Evolutionary conservation across 1,284 basidiomycete genomes (phyloP).

Genomic region (Fistulinella cinereoalba): DNA sequence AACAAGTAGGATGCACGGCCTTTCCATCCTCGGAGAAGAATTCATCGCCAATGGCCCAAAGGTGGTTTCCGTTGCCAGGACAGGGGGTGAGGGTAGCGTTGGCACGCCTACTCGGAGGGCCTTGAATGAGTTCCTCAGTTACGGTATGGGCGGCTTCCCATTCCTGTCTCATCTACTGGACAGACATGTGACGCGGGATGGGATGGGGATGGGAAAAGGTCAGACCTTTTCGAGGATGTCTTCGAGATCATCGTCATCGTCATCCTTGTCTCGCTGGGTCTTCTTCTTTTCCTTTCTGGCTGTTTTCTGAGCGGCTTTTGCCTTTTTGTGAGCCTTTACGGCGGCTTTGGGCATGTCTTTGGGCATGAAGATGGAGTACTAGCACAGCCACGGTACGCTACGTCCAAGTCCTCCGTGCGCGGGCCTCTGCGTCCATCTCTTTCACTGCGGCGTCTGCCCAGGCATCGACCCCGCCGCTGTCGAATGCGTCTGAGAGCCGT

Average conservation of each 20-base stretch:
- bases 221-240: slow-evolving; percentile 74
- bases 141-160: slow-evolving; percentile 75
- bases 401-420: too few species aligned
- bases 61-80: slow-evolving; percentile 72
- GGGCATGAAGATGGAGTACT: slow-evolving; percentile 11
- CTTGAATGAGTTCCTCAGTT: slow-evolving; percentile 72
- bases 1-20: slow-evolving; percentile 47
- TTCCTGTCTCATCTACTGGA: slow-evolving; percentile 67
- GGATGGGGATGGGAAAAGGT: slow-evolving; percentile 12
- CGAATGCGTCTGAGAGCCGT: too few species aligned
- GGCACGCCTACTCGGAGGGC: slow-evolving; percentile 76
- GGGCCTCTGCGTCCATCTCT: too few species aligned
- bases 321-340: slow-evolving; percentile 70
- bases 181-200: background rate
- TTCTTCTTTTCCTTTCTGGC: slow-evolving; percentile 73
- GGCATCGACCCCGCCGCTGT: too few species aligned
- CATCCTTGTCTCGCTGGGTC: slow-evolving; percentile 50
- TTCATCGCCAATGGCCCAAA: slow-evolving; percentile 83
- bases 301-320: slow-evolving; percentile 65
- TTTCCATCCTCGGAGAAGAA: slow-evolving; percentile 82
- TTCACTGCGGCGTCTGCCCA: too few species aligned
- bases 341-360: slow-evolving; percentile 41
- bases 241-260: slow-evolving; percentile 77
- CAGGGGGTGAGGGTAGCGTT: slow-evolving; percentile 80
- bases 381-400: slow-evolving; percentile 4